Conservation (phyloP, 1,139 yeast species). For the Magnusiomyces paraingens region DNA sequence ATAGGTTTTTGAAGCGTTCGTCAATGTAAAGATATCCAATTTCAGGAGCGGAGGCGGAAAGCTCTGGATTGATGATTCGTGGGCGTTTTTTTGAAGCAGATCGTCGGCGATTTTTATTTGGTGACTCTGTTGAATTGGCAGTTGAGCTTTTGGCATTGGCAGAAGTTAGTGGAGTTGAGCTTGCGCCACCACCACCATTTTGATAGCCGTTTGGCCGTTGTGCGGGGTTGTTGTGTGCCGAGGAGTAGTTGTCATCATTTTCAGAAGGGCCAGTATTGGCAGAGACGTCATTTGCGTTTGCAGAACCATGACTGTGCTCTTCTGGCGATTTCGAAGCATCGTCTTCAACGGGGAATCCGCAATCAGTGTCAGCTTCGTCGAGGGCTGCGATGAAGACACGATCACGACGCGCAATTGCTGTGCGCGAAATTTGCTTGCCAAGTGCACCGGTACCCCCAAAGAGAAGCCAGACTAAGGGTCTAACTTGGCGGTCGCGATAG, state of each 20-base stretch:
- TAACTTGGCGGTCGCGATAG: constrained; percentile 11
- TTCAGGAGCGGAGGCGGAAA: neutral
- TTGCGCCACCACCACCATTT: no score
- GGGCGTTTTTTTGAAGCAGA: neutral
- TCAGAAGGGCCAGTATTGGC: no score
- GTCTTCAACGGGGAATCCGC: neutral
- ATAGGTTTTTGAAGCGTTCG: constrained; percentile 11
- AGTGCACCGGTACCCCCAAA: constrained; percentile 18
- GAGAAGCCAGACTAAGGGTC: constrained; percentile 15
- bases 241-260: no score
- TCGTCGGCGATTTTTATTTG: no score
- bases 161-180: no score
- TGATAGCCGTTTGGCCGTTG: no score
- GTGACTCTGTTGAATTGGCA: no score
- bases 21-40: constrained; percentile 7
- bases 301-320: no score
- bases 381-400: constrained; percentile 16
- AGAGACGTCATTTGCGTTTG: no score
- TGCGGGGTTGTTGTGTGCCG: no score
- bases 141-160: no score
- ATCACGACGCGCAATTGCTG: constrained; percentile 14
- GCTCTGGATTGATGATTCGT: constrained; percentile 1
- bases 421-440: constrained; percentile 14
- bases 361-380: constrained; percentile 10
- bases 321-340: neutral